A percentile compares a stretch with the other conserved stretches of the same genome.
Evolutionary conservation across 495 filamentous ascomycete species (phyloP).

Genomic region (Lepraria neglecta): DNA sequence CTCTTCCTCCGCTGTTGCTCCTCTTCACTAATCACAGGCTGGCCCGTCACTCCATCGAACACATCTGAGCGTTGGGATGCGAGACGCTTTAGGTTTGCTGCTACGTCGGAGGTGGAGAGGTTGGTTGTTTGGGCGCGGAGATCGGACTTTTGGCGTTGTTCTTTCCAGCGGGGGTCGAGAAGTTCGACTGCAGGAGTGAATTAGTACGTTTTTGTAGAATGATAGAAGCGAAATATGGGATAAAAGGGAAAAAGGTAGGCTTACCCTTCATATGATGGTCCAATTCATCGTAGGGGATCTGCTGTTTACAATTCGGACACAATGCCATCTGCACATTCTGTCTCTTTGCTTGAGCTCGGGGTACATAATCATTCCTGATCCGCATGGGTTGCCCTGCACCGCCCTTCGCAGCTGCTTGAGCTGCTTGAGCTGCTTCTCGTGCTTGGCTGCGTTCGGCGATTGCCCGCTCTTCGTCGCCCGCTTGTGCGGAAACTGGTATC

Average conservation of each 20-base stretch:
- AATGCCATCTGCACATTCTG: conserved; percentile 61
- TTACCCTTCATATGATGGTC: conserved; percentile 88
- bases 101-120: conserved; percentile 77
- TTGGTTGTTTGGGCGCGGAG: conserved; percentile 81
- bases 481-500: conserved; percentile 29
- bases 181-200: conserved; percentile 58
- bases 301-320: conserved; percentile 91
- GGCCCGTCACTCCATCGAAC: conserved; percentile 71
- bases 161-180: conserved; percentile 92
- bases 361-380: conserved; percentile 88
- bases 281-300: conserved; percentile 77
- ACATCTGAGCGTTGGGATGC: conserved; percentile 87
- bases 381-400: conserved; percentile 68
- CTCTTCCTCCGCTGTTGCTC: conserved; percentile 72
- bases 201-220: conserved; percentile 15
- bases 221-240: not conserved
- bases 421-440: conserved; percentile 64
- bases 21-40: conserved; percentile 57
- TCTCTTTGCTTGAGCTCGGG: conserved; percentile 67
- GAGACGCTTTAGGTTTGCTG: conserved; percentile 91
- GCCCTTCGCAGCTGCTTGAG: conserved; percentile 68
- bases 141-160: conserved; percentile 84
- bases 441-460: conserved; percentile 64
- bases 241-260: conserved; percentile 20
- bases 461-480: conserved; percentile 61